Conservation (phyloP, 169 alveolate species). For the Ichthyophthirius multifiliis region DNA sequence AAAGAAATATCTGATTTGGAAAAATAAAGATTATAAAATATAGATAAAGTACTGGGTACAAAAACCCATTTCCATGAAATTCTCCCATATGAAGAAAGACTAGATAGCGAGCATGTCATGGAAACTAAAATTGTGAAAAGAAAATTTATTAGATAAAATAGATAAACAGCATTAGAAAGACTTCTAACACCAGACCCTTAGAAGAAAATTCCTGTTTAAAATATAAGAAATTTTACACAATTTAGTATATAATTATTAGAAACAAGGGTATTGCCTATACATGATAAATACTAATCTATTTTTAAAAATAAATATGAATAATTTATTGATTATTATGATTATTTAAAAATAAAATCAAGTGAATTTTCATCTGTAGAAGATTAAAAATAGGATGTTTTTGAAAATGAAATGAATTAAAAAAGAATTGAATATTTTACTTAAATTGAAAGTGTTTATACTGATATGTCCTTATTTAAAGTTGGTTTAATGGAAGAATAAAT, state of each 20-base stretch:
- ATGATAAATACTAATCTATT: not conserved
- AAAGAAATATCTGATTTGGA: slow-evolving; percentile 35
- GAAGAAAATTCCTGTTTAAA: not conserved
- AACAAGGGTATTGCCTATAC: not conserved
- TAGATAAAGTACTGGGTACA: slow-evolving; percentile 28
- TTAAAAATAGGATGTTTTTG: not conserved
- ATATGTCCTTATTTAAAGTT: not conserved
- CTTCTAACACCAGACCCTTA: not conserved
- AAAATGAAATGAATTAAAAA: slow-evolving; percentile 2
- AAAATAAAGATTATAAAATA: slow-evolving; percentile 17
- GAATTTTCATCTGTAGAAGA: not conserved
- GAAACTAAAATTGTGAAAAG: slow-evolving; percentile 3
- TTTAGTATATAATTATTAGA: not conserved
- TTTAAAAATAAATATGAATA: not conserved
- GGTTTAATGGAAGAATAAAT: not conserved
- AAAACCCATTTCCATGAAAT: slow-evolving; percentile 35
- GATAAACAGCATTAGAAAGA: not conserved
- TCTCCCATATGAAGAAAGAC: slow-evolving; percentile 20
- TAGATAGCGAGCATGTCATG: slow-evolving; percentile 36
- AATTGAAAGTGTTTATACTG: not conserved
- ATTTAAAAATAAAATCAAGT: not conserved
- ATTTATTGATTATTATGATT: not conserved
- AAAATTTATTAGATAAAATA: not conserved
- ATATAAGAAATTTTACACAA: not conserved
- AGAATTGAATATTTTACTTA: not conserved